phyloP scores from a whole-genome alignment of 345 rosid species.

The Eucalyptus coolabah region DNA sequence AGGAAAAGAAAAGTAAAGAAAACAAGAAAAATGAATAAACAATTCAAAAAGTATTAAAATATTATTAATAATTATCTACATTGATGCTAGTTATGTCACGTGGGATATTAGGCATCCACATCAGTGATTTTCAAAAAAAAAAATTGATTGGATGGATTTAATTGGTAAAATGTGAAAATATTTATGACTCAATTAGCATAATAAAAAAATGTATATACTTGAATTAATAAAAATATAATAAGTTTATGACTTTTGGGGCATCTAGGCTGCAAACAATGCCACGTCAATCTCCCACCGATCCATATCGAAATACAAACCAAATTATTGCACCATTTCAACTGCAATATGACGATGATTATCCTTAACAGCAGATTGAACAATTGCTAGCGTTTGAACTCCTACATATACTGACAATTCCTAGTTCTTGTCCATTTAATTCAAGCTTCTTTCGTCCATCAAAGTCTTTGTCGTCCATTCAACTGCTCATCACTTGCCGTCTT shows the following conservation, averaged over 20 bases:
- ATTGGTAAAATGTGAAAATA: too few species aligned
- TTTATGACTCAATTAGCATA: too few species aligned
- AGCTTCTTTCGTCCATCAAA: background rate
- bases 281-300: background rate
- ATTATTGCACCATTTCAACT: background rate
- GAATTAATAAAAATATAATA: too few species aligned
- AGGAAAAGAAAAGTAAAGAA: too few species aligned
- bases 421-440: background rate
- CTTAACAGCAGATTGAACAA: background rate
- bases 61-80: too few species aligned
- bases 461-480: background rate
- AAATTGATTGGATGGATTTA: background rate
- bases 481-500: background rate
- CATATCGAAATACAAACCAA: background rate
- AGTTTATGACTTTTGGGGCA: too few species aligned
- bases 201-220: too few species aligned
- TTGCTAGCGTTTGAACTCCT: background rate
- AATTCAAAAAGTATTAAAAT: too few species aligned
- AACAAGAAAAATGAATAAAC: too few species aligned
- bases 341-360: background rate
- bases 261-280: background rate
- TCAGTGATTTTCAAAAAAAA: too few species aligned
- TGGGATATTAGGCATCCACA: accelerated
- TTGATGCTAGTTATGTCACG: too few species aligned
- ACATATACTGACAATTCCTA: background rate